Base-by-base conservation (phyloP, 1,139 yeast genomes). In the Suhomyces chickasaworum region DNA sequence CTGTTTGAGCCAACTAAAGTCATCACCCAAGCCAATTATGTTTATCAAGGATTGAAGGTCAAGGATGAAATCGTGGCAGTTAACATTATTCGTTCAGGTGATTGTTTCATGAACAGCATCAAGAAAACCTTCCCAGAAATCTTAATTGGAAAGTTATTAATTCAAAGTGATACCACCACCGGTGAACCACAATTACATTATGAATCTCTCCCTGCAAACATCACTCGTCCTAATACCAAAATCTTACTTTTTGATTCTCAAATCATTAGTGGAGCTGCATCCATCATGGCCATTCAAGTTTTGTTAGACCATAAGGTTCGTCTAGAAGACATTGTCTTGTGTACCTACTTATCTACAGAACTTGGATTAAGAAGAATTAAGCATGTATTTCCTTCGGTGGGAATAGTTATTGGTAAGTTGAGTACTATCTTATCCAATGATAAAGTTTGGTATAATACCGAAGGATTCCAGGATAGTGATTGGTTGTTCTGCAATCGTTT, bases 131-230 rank as follows among this genome's bases (percentile, higher is more conserved):
- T 89, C 30, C 95, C 96, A 0, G 89, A 84, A 44, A 81, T 89
- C 18, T 77, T 83, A 12, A 74, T 89, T 38, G 98, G 99, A 1
- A 88, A 90, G 59, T 64, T 93, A 35, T 70, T 93, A 44, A 89
- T 93, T 57, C 97, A 91, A 64, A 85, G 95, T 8, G 97, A 90
- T 61, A 75, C 95, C 0, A 68, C 76, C 33, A 89, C 97, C 0
- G 98, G 98, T 7, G 98, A 93, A 64, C 98, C 98, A 0, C 93
- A 87, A 59, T 71, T 93, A 48, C 97, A 90, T 63, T 83, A 84
- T 23, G 84, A 86, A 54, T 78, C 82, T 23, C 67, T 93, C 35
- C 79, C 79, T 1, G 84, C 88, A 1, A 61, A 65, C 1, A 42
- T 55, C 52, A 38, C 43, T 47, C 52, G 50, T 12, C 54, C 56